phyloP scores from a whole-genome alignment of 371 early-diverging fungal species.

The Mucor irregularis region DNA sequence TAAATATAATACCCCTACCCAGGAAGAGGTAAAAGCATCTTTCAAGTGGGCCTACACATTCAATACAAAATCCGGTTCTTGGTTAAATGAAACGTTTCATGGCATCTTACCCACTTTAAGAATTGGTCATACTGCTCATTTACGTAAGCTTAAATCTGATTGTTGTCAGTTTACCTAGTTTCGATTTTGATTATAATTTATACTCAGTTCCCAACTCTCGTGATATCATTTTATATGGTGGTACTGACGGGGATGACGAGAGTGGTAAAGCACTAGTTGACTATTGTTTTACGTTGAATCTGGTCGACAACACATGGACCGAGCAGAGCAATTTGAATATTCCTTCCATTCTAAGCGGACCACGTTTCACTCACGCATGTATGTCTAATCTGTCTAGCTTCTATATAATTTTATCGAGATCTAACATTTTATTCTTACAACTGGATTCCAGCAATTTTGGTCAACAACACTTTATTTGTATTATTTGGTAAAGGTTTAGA shows the following conservation, averaged over 20 bases:
- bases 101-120: not conserved
- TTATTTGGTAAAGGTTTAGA: constrained; percentile 6
- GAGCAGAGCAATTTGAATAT: not conserved
- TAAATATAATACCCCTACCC: not conserved
- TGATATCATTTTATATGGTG: constrained; percentile 2
- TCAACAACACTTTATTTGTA: not conserved
- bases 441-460: not conserved
- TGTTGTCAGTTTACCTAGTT: no score
- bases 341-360: not conserved
- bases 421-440: not conserved
- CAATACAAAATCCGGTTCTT: not conserved
- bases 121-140: not conserved
- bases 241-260: no score
- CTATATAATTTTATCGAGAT: not conserved
- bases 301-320: not conserved
- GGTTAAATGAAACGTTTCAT: not conserved
- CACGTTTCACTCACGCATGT: constrained; percentile 8
- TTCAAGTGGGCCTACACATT: not conserved
- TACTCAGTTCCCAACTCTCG: constrained; percentile 7
- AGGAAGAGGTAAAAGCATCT: no score
- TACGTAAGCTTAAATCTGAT: constrained; percentile 4
- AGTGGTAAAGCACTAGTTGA: not conserved
- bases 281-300: constrained; percentile 2
- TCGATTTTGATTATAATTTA: no score
- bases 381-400: no score